These are phyloP conservation scores for Paracamarosporium sp. DNA, from an alignment of 2,329 filamentous ascomycete species.

Conservation along the genomic window DNA sequence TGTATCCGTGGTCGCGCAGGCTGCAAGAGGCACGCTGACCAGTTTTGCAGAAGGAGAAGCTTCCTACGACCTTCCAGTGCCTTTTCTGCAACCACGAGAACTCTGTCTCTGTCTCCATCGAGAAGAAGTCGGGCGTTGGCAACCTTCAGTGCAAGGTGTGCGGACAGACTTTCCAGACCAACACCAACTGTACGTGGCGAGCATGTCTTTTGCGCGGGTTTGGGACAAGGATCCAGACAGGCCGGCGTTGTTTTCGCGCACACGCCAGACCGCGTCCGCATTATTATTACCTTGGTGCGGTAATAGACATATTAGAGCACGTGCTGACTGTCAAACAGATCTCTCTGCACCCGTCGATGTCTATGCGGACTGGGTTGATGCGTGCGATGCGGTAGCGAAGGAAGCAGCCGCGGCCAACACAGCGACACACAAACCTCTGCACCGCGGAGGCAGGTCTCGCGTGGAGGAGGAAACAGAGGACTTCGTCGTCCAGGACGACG, in stretches of 20 bases:
- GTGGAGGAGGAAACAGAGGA: conserved; percentile 32
- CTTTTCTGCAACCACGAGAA: conserved; percentile 99
- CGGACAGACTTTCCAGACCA: conserved; percentile 90
- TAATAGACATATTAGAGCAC: no score
- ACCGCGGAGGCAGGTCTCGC: conserved; percentile 33
- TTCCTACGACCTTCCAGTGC: conserved; percentile 88
- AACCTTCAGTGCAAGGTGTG: conserved; percentile 90
- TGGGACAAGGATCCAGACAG: background rate
- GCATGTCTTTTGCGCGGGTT: conserved; percentile 3
- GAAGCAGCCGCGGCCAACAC: conserved; percentile 55
- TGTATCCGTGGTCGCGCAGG: conserved; percentile 19
- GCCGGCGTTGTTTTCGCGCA: background rate
- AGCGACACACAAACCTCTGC: conserved; percentile 30
- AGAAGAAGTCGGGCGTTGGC: conserved; percentile 90
- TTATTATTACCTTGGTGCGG: background rate
- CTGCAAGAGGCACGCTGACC: conserved; percentile 17
- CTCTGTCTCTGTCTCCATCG: conserved; percentile 86
- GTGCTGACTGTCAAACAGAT: conserved; percentile 60
- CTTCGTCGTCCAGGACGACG: conserved; percentile 48
- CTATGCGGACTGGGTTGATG: conserved; percentile 98
- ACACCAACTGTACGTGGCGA: conserved; percentile 78
- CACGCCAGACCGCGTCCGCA: no score
- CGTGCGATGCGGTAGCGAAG: conserved; percentile 77
- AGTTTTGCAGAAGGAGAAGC: conserved; percentile 62
- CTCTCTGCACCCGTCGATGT: conserved; percentile 92